Evolutionary conservation across 2,329 filamentous ascomycete species (phyloP).

Genomic region (Cladobotryum mycophilum): DNA sequence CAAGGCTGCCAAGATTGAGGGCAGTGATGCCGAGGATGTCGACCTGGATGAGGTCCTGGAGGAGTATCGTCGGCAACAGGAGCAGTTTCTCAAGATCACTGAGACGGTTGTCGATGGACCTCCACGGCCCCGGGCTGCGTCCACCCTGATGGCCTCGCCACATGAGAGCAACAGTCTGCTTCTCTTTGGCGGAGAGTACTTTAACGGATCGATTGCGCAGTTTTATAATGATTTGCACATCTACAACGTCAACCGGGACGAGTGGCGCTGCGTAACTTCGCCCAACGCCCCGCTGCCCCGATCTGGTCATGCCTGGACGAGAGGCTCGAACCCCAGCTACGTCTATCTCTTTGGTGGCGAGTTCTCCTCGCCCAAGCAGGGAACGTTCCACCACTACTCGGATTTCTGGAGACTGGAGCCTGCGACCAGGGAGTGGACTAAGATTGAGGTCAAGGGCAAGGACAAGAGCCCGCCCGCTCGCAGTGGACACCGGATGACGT

Average conservation of each 20-base stretch:
- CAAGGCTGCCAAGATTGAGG: conserved; percentile 64
- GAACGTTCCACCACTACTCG: conserved; percentile 98
- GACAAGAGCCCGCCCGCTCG: conserved; percentile 76
- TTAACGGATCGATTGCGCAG: conserved; percentile 79
- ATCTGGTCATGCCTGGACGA: conserved; percentile 90
- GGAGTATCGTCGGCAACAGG: conserved; percentile 87
- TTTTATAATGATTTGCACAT: conserved; percentile 63
- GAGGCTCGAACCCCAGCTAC: conserved; percentile 74
- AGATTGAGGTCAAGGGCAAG: conserved; percentile 72
- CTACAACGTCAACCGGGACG: conserved; percentile 74
- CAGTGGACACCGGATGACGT: conserved; percentile 92
- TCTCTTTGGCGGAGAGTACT: conserved; percentile 92
- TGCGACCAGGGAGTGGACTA: conserved; percentile 78
- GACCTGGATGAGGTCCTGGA: conserved; percentile 91
- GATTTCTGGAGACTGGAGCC: conserved; percentile 96
- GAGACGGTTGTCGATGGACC: conserved; percentile 66
- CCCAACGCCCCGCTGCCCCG: conserved; percentile 88
- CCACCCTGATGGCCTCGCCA: conserved; percentile 78
- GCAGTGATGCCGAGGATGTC: conserved; percentile 85
- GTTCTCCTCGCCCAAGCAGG: conserved; percentile 94
- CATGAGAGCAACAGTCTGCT: conserved; percentile 82
- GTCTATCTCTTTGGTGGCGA: conserved; percentile 95
- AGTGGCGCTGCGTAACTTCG: conserved; percentile 85
- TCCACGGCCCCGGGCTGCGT: conserved; percentile 71
- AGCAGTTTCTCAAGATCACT: conserved; percentile 88